phyloP scores from a whole-genome alignment of 2,329 filamentous ascomycete species.

The Bimuria novae-zelandiae region DNA sequence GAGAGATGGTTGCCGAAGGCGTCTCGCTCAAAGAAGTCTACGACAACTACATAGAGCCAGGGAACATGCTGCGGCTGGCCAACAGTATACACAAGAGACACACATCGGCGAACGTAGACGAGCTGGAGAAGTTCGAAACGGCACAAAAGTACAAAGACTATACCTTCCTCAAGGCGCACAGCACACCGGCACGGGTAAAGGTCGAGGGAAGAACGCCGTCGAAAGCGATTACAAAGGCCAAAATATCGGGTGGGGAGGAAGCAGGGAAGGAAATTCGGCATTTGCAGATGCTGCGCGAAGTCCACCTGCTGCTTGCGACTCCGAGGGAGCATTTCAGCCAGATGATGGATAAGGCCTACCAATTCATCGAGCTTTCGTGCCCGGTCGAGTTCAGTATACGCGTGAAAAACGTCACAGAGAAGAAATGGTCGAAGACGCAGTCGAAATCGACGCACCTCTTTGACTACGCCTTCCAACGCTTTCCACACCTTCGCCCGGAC shows the following conservation, averaged over 20 bases:
- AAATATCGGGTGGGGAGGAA: not conserved
- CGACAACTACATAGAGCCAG: slow-evolving; percentile 23
- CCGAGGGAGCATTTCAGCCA: slow-evolving; percentile 13
- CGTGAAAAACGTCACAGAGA: slow-evolving; percentile 1
- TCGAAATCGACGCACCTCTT: slow-evolving; percentile 8
- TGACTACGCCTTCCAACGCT: slow-evolving; percentile 31
- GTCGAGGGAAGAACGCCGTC: no score
- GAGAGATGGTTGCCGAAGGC: slow-evolving; percentile 3
- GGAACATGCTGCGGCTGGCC: slow-evolving; percentile 25
- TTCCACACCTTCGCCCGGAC: slow-evolving; percentile 38
- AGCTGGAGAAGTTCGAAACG: slow-evolving; percentile 5
- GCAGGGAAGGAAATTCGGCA: slow-evolving; percentile 9
- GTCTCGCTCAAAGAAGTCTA: slow-evolving; percentile 20
- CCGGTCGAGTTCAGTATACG: slow-evolving; percentile 31
- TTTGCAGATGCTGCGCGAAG: slow-evolving; percentile 21
- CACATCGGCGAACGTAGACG: not conserved
- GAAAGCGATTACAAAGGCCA: no score
- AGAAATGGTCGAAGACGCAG: slow-evolving; percentile 6
- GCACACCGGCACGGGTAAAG: not conserved
- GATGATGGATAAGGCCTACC: slow-evolving; percentile 29
- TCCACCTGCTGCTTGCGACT: slow-evolving; percentile 21
- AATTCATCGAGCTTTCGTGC: slow-evolving; percentile 24
- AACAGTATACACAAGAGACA: not conserved
- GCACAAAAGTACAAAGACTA: slow-evolving; percentile 12
- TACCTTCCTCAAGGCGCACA: slow-evolving; percentile 14